Percentiles rank a stretch among this genome's conserved stretches.
phyloP scores from a whole-genome alignment of 306 rosid species.

The Dryas alaskensis region DNA sequence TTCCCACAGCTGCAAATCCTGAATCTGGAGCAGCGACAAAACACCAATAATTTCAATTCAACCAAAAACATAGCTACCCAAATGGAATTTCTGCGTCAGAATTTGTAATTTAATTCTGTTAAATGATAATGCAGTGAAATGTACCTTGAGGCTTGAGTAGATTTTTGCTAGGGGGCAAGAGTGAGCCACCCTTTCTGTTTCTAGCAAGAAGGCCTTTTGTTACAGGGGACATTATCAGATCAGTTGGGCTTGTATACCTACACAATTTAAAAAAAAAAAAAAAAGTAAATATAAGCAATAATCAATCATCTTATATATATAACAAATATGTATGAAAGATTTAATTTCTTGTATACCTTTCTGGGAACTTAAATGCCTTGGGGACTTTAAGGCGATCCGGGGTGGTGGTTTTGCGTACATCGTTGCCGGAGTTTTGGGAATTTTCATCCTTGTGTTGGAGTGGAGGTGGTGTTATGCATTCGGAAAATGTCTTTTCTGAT shows the following conservation, averaged over 20 bases:
- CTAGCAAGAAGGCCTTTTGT: slow-evolving; percentile 79
- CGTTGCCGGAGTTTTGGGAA: slow-evolving; percentile 31
- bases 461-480: slow-evolving; percentile 47
- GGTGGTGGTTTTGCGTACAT: slow-evolving; percentile 50
- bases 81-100: neutral
- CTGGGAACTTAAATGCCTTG: slow-evolving; percentile 76
- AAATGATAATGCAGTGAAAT: neutral
- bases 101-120: neutral
- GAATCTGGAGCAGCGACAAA: slow-evolving; percentile 40
- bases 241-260: slow-evolving; percentile 95
- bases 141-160: slow-evolving; percentile 45
- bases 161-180: slow-evolving; percentile 54
- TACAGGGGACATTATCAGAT: slow-evolving; percentile 73
- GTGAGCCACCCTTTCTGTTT: slow-evolving; percentile 51
- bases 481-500: slow-evolving; percentile 18
- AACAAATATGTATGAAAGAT: neutral
- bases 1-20: slow-evolving; percentile 40
- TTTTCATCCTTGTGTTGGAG: slow-evolving; percentile 26
- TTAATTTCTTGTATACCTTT: slow-evolving; percentile 47
- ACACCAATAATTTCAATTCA: neutral
- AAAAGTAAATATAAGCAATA: neutral
- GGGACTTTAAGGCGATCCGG: slow-evolving; percentile 77
- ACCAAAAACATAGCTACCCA: neutral
- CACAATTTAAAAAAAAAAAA: neutral
- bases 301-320: neutral